phyloP scores from a whole-genome alignment of 345 rosid species.

The Eucalyptus cloeziana region DNA sequence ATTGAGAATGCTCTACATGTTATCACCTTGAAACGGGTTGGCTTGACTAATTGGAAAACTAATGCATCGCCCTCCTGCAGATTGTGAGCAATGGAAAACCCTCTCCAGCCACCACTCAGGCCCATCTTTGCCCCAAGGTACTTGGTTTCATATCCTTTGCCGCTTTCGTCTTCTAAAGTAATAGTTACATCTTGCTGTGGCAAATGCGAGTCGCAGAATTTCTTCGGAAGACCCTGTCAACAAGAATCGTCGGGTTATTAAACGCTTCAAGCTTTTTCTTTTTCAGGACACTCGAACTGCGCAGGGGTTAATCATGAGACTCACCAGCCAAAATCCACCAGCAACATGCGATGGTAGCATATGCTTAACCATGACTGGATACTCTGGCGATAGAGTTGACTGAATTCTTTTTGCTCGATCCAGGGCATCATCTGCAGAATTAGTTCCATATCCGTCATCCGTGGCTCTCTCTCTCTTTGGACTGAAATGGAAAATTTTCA shows the following conservation, averaged over 20 bases:
- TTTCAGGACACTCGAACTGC: neutral
- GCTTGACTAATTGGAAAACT: constrained; percentile 13
- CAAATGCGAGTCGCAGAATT: neutral
- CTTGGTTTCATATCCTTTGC: neutral
- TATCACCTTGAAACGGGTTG: constrained; percentile 8
- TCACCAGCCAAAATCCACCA: constrained; percentile 15
- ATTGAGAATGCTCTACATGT: neutral
- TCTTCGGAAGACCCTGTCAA: neutral
- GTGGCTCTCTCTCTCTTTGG: neutral
- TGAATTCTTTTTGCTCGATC: neutral
- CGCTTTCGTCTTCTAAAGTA: constrained; percentile 2
- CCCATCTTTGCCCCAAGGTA: neutral
- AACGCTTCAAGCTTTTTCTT: neutral
- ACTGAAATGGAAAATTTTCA: neutral
- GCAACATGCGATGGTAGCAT: constrained; percentile 8
- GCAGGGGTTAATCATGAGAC: neutral
- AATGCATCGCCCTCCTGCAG: constrained; percentile 1
- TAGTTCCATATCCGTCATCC: neutral
- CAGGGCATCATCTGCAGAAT: neutral
- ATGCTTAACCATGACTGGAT: neutral
- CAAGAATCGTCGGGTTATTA: neutral
- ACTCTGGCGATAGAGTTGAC: neutral
- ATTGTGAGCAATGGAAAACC: neutral
- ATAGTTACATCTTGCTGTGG: constrained; percentile 5
- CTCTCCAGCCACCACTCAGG: constrained; percentile 16